phyloP scores from a whole-genome alignment of 225 moss, liverwort and hornwort species.

The Anthoceros angustus region DNA sequence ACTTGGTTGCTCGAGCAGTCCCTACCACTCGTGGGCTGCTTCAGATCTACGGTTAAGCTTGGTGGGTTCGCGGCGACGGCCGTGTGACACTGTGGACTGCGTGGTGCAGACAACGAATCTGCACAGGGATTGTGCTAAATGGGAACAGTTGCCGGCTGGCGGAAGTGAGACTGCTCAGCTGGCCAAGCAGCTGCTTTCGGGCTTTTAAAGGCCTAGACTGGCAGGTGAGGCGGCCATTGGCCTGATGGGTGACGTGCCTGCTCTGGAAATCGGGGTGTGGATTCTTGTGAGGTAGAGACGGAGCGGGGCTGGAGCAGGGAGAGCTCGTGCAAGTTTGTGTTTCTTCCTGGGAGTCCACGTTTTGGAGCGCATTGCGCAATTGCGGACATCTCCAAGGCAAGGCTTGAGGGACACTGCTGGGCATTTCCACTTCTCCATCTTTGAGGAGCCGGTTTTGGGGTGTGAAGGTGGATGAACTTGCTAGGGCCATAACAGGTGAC shows the following conservation, averaged over 20 bases:
- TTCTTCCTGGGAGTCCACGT: background rate
- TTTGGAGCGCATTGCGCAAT: background rate
- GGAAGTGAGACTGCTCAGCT: conserved; percentile 38
- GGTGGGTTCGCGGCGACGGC: conserved; percentile 10
- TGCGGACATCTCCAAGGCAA: background rate
- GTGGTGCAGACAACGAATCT: conserved; percentile 31
- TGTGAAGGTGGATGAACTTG: conserved; percentile 68
- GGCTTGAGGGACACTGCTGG: background rate
- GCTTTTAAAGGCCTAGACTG: conserved; percentile 60
- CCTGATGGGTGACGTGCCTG: too few species aligned
- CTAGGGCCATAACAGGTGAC: conserved; percentile 70
- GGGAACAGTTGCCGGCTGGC: conserved; percentile 42
- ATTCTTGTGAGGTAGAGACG: background rate
- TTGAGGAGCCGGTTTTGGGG: conserved; percentile 5
- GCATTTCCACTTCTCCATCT: background rate
- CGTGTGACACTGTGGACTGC: conserved; percentile 11
- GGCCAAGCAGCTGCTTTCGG: conserved; percentile 42
- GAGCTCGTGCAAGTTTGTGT: background rate
- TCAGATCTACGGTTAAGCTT: background rate
- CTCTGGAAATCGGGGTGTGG: background rate
- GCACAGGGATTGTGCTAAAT: conserved; percentile 30
- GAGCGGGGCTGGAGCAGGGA: background rate
- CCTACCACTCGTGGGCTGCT: background rate
- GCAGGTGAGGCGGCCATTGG: conserved; percentile 32
- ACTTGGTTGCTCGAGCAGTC: too few species aligned